Percentiles rank a stretch among this genome's conserved stretches.
These are phyloP conservation scores for Calocybe gangraenosa DNA, from an alignment of 768 basidiomycete genomes.

Conservation along the genomic window DNA sequence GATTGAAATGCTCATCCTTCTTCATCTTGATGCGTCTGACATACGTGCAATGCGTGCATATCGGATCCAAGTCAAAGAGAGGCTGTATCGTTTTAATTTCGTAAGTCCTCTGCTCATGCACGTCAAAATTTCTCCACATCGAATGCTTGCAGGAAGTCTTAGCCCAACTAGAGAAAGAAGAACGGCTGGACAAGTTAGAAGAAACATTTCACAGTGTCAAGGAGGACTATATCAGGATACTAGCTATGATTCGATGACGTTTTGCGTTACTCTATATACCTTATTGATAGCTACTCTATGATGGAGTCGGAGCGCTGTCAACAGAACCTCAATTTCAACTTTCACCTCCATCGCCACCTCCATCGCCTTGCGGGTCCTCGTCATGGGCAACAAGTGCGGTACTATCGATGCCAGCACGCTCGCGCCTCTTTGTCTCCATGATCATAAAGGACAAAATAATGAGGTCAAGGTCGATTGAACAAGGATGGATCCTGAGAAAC, in stretches of 20 bases:
- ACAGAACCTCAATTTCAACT: neutral
- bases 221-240: slow-evolving; percentile 81
- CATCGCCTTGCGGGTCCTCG: slow-evolving; percentile 37
- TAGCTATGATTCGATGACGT: slow-evolving; percentile 44
- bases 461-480: slow-evolving; percentile 46
- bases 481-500: slow-evolving; percentile 43
- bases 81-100: slow-evolving; percentile 93
- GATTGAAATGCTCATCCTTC: slow-evolving; percentile 84
- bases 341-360: slow-evolving; percentile 25
- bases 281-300: neutral
- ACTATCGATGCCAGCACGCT: slow-evolving; percentile 28
- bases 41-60: slow-evolving; percentile 55
- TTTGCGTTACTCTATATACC: neutral
- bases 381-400: slow-evolving; percentile 22
- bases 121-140: no score
- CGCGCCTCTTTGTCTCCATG: slow-evolving; percentile 50
- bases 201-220: slow-evolving; percentile 88
- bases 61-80: slow-evolving; percentile 90
- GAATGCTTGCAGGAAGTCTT: slow-evolving; percentile 85
- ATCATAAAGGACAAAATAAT: slow-evolving; percentile 51
- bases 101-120: slow-evolving; percentile 41
- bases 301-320: neutral
- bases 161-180: slow-evolving; percentile 81
- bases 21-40: slow-evolving; percentile 64
- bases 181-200: slow-evolving; percentile 84